These are phyloP conservation scores for Cladophialophora exuberans DNA, from an alignment of 2,329 filamentous ascomycete species.

Conservation along the genomic window DNA sequence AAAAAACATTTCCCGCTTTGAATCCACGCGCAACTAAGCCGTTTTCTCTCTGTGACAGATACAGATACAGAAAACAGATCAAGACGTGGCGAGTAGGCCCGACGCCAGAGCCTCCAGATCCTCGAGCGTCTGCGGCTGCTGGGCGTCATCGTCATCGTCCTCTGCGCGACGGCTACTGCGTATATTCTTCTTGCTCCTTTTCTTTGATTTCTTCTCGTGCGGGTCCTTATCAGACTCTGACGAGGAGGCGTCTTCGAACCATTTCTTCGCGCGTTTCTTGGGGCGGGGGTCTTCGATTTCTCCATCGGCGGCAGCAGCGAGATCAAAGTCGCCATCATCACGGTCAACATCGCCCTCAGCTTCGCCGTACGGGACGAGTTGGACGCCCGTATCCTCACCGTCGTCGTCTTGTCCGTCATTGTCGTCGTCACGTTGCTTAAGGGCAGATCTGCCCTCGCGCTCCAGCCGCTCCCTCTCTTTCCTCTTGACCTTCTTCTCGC, in stretches of 20 bases:
- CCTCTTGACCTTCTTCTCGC: slow-evolving; percentile 46
- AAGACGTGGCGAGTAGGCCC: slow-evolving; percentile 40
- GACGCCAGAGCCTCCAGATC: slow-evolving; percentile 52
- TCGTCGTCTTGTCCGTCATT: slow-evolving; percentile 37
- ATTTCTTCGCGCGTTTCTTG: slow-evolving; percentile 46
- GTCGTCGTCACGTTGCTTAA: slow-evolving; percentile 37
- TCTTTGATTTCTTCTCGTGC: slow-evolving; percentile 33
- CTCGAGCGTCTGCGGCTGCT: slow-evolving; percentile 44
- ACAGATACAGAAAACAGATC: neutral
- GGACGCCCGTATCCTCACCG: slow-evolving; percentile 38
- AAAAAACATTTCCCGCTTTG: too few species aligned
- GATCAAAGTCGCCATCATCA: too few species aligned
- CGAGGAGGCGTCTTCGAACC: slow-evolving; percentile 37
- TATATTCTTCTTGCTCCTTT: slow-evolving; percentile 33
- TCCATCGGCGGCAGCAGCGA: too few species aligned
- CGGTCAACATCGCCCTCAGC: slow-evolving; percentile 21
- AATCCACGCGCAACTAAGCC: too few species aligned
- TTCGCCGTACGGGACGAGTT: slow-evolving; percentile 40
- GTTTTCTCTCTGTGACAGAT: too few species aligned
- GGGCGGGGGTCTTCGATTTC: neutral
- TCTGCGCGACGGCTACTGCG: slow-evolving; percentile 23
- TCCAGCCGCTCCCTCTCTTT: slow-evolving; percentile 43
- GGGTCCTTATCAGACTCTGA: neutral
- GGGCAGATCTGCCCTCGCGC: slow-evolving; percentile 19
- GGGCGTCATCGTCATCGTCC: slow-evolving; percentile 35